These are phyloP conservation scores for Ligustrum vulgare DNA, from an alignment of 257 asterid species.

Conservation along the genomic window DNA sequence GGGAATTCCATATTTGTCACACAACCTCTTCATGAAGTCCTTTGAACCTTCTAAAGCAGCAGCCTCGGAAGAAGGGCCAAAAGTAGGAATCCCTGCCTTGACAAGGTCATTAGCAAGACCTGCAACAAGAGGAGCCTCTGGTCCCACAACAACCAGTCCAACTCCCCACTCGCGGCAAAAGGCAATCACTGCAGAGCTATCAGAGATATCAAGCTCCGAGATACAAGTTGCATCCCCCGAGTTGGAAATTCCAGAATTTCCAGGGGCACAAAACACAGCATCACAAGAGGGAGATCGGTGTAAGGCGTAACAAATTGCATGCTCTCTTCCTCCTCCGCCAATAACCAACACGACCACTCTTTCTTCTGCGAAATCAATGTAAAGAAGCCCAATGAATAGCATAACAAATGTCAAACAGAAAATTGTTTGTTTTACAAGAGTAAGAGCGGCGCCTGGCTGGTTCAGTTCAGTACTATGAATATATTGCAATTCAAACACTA, in stretches of 20 bases:
- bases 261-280: conserved; percentile 92
- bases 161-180: conserved; percentile 82
- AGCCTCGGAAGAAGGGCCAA: conserved; percentile 96
- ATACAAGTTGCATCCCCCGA: conserved; percentile 91
- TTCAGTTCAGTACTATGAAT: not conserved
- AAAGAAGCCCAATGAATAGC: not conserved
- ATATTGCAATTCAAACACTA: not conserved
- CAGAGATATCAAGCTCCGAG: conserved; percentile 58
- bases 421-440: not conserved
- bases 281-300: conserved; percentile 81
- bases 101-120: conserved; percentile 91
- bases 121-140: conserved; percentile 95
- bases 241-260: conserved; percentile 80
- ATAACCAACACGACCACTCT: conserved; percentile 82
- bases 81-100: conserved; percentile 81
- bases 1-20: conserved; percentile 89
- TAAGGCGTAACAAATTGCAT: conserved; percentile 81
- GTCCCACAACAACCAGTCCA: conserved; percentile 86
- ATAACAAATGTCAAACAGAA: not conserved
- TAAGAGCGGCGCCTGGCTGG: not conserved
- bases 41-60: conserved; percentile 96
- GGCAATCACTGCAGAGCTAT: conserved; percentile 68
- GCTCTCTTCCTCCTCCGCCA: conserved; percentile 99
- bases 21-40: conserved; percentile 82
- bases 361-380: conserved; percentile 44